These are phyloP conservation scores for Sarocladium brachiariae DNA, from an alignment of 2,329 filamentous ascomycete genomes.

Conservation along the genomic window DNA sequence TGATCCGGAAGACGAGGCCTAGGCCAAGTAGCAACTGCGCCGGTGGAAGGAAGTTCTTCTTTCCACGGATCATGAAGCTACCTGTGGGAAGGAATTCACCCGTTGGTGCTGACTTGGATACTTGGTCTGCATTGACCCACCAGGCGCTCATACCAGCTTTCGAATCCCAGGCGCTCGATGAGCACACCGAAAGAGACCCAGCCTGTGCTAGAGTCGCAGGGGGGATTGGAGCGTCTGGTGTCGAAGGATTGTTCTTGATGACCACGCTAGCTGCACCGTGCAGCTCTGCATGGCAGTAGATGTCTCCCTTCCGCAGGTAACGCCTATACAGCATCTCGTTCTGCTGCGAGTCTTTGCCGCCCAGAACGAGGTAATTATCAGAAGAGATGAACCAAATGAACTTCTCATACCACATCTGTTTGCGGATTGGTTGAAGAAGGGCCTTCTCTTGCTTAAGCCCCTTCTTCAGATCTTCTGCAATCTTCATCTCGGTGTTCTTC, in stretches of 20 bases:
- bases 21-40: conserved; percentile 83
- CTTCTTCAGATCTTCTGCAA: conserved; percentile 77
- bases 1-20: conserved; percentile 80
- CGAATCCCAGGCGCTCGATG: conserved; percentile 88
- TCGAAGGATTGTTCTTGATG: conserved; percentile 78
- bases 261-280: conserved; percentile 78
- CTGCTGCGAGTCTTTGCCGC: conserved; percentile 81
- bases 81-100: conserved; percentile 77
- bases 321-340: conserved; percentile 86
- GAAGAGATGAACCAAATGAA: conserved; percentile 94
- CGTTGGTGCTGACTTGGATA: conserved; percentile 73
- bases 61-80: conserved; percentile 72
- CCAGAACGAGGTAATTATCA: conserved; percentile 88
- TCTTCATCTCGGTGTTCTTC: conserved; percentile 86
- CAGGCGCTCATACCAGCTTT: conserved; percentile 94
- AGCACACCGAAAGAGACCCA: conserved; percentile 74
- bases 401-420: conserved; percentile 93
- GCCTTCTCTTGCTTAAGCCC: conserved; percentile 88
- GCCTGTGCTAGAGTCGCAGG: conserved; percentile 89
- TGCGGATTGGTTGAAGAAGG: conserved; percentile 72
- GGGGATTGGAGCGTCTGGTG: conserved; percentile 77
- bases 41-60: conserved; percentile 87
- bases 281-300: conserved; percentile 87
- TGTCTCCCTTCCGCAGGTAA: conserved; percentile 80
- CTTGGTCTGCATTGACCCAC: conserved; percentile 89